Conservation (phyloP, 257 asterid species). For the Fraxinus quadrangulata region DNA sequence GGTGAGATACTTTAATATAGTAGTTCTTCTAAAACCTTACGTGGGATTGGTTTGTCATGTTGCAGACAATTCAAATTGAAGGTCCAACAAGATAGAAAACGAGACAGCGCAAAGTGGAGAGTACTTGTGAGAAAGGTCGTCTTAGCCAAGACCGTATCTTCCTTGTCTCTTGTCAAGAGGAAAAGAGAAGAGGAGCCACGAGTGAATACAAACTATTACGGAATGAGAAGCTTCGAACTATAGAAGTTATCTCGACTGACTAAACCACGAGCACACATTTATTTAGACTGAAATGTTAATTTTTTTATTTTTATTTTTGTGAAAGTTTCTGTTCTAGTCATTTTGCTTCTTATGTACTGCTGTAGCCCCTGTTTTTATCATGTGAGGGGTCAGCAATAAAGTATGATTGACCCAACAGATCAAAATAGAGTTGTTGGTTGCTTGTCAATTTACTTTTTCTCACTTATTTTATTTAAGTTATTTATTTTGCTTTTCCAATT, state of each 20-base stretch:
- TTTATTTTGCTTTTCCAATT: not conserved
- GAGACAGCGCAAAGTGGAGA: not conserved
- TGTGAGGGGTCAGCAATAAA: not conserved
- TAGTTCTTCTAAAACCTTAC: not conserved
- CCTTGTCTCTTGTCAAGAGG: not conserved
- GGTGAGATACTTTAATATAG: not conserved
- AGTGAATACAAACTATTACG: not conserved
- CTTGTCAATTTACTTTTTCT: not conserved
- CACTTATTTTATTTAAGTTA: not conserved
- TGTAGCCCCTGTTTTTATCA: not conserved
- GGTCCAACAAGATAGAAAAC: not conserved
- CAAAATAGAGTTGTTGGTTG: not conserved
- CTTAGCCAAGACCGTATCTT: not conserved
- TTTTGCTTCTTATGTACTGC: not conserved
- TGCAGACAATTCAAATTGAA: not conserved
- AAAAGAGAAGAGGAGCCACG: not conserved
- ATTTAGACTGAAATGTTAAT: no score
- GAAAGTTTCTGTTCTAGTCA: not conserved
- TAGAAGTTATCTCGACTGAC: not conserved
- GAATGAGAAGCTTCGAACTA: not conserved
- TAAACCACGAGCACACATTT: not conserved
- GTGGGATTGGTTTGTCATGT: not conserved
- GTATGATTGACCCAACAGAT: not conserved
- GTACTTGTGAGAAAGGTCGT: not conserved
- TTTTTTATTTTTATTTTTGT: not conserved